Percentiles rank a stretch among this genome's conserved stretches.
Conservation (phyloP, 495 filamentous ascomycete species). For the Extremus antarcticus region DNA sequence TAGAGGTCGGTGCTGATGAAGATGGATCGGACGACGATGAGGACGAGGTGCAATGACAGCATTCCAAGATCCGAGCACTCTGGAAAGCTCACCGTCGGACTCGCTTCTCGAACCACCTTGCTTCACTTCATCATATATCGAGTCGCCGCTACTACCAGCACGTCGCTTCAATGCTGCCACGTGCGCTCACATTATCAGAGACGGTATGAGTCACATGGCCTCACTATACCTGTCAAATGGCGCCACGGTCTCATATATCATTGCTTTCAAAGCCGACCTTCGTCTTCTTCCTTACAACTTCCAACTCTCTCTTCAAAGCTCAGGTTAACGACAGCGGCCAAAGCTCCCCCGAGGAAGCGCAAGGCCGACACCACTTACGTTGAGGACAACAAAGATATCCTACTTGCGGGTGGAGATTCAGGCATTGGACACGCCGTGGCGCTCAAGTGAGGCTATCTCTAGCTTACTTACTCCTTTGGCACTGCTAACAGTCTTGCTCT, state of each 20-base stretch:
- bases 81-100: background rate
- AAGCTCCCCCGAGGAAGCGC: background rate
- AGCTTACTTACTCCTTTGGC: background rate
- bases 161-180: background rate
- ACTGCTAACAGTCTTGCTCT: background rate
- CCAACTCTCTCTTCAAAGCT: background rate
- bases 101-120: background rate
- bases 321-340: background rate
- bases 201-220: background rate
- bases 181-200: background rate
- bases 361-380: background rate
- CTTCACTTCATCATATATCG: background rate
- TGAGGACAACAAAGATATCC: background rate
- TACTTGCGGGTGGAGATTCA: background rate
- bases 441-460: background rate
- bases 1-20: background rate
- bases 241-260: background rate
- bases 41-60: background rate
- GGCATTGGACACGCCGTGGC: background rate
- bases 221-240: background rate
- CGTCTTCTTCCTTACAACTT: background rate
- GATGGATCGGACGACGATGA: background rate
- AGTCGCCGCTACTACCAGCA: background rate
- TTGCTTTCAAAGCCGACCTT: background rate
- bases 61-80: background rate